These are phyloP conservation scores for Arabidopsis lyrata DNA, from an alignment of 441 rosid genomes.

Conservation along the genomic window DNA sequence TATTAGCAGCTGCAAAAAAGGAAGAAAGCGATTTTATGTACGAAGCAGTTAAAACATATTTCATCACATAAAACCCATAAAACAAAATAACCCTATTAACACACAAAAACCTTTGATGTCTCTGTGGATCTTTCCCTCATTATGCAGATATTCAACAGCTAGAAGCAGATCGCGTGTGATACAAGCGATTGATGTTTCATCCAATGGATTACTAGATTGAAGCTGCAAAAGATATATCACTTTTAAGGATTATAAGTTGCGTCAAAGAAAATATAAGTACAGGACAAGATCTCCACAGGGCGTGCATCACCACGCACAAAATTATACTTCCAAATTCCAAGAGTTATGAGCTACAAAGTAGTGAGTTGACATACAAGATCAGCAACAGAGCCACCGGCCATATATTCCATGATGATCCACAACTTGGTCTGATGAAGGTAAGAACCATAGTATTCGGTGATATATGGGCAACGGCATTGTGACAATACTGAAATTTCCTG, in stretches of 20 bases:
- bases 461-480: conserved; percentile 95
- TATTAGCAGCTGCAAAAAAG: conserved; percentile 90
- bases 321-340: conserved; percentile 20
- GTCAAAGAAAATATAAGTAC: background rate
- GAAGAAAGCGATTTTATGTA: conserved; percentile 38
- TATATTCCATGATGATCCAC: conserved; percentile 99
- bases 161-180: conserved; percentile 93
- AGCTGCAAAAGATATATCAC: conserved; percentile 60
- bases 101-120: conserved; percentile 86
- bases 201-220: conserved; percentile 89
- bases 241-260: conserved; percentile 32
- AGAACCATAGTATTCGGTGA: conserved; percentile 98
- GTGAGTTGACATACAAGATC: conserved; percentile 87
- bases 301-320: conserved; percentile 26
- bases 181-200: conserved; percentile 91
- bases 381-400: conserved; percentile 99
- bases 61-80: conserved; percentile 18
- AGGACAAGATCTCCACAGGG: conserved; percentile 6
- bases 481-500: conserved; percentile 99
- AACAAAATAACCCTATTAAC: background rate
- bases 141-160: conserved; percentile 94
- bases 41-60: conserved; percentile 21
- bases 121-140: conserved; percentile 95
- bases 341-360: conserved; percentile 30
- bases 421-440: conserved; percentile 96